A percentile compares a stretch with the other conserved stretches of the same genome.
Evolutionary conservation across 2,329 filamentous ascomycete species (phyloP).

Genomic region (Cercospora berteroae): DNA sequence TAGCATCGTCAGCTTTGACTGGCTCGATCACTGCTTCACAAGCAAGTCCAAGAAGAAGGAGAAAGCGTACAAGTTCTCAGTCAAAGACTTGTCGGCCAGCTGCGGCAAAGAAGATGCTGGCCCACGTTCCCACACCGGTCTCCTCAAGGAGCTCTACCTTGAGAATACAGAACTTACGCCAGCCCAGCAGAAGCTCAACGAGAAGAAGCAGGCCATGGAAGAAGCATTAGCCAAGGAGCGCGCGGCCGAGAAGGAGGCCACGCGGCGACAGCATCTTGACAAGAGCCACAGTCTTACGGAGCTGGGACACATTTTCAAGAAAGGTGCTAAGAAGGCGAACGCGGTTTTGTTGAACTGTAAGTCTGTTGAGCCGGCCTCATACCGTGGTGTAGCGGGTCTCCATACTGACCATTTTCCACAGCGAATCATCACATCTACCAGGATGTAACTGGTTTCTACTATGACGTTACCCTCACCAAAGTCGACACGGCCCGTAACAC

Average conservation of each 20-base stretch:
- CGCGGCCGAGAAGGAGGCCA: conserved; percentile 5
- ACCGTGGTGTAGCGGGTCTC: conserved; percentile 42
- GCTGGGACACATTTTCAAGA: conserved; percentile 26
- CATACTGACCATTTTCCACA: conserved; percentile 33
- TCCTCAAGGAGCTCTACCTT: conserved; percentile 38
- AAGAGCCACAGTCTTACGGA: conserved; percentile 22
- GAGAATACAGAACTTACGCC: conserved; percentile 33
- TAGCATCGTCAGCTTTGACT: conserved; percentile 45
- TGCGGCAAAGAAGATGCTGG: conserved; percentile 35
- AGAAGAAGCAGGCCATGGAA: conserved; percentile 35
- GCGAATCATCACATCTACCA: conserved; percentile 64
- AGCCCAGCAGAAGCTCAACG: conserved; percentile 28
- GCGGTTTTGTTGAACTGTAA: conserved; percentile 38
- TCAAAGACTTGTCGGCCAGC: conserved; percentile 1
- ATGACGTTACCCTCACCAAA: conserved; percentile 62
- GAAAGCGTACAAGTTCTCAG: conserved; percentile 16
- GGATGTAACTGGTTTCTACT: conserved; percentile 62
- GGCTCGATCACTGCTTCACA: conserved; percentile 51
- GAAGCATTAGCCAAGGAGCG: conserved; percentile 20
- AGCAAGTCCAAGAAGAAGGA: conserved; percentile 30
- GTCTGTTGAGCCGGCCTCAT: conserved; percentile 24
- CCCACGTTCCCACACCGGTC: conserved; percentile 28
- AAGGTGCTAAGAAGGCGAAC: conserved; percentile 30
- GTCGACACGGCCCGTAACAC: conserved; percentile 47
- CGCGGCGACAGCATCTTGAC: conserved; percentile 25